Percentiles rank a stretch among this genome's conserved stretches.
phyloP scores from a whole-genome alignment of 768 basidiomycete species.

The Rhizopogon vesiculosus region DNA sequence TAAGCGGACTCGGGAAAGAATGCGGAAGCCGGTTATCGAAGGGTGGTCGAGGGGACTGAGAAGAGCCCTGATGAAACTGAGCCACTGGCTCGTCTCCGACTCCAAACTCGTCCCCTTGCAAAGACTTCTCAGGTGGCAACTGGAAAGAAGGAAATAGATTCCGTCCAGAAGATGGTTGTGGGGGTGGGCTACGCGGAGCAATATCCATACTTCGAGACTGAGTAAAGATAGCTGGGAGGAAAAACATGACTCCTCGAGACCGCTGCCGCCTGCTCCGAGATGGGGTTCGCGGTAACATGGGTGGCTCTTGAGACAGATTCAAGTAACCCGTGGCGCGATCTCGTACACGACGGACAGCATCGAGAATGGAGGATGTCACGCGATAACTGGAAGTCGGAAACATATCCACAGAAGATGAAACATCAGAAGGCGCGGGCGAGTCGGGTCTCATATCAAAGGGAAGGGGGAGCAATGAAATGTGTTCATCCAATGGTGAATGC shows the following conservation, averaged over 20 bases:
- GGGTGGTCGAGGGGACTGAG: slow-evolving; percentile 18
- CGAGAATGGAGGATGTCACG: slow-evolving; percentile 37
- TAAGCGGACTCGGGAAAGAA: slow-evolving; percentile 21
- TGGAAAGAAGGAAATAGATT: slow-evolving; percentile 6
- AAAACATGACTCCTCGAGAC: slow-evolving; percentile 67
- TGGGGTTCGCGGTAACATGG: slow-evolving; percentile 41
- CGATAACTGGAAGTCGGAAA: slow-evolving; percentile 37
- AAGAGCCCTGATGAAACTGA: slow-evolving; percentile 22
- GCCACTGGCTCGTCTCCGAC: slow-evolving; percentile 16
- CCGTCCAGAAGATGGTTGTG: slow-evolving; percentile 14
- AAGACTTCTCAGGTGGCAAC: slow-evolving; percentile 42
- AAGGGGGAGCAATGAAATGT: slow-evolving; percentile 54
- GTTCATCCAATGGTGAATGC: slow-evolving; percentile 45
- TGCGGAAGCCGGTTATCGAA: slow-evolving; percentile 20
- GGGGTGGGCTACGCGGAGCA: slow-evolving; percentile 26
- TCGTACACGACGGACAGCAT: slow-evolving; percentile 52
- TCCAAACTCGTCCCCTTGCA: slow-evolving; percentile 31
- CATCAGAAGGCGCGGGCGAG: slow-evolving; percentile 52
- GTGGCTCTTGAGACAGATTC: slow-evolving; percentile 31
- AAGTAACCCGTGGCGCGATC: slow-evolving; percentile 47
- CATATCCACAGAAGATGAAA: slow-evolving; percentile 38
- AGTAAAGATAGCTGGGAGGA: slow-evolving; percentile 78
- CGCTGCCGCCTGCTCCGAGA: slow-evolving; percentile 42
- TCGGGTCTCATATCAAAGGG: slow-evolving; percentile 55
- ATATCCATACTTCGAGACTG: slow-evolving; percentile 31